Conservation (phyloP, 164 flowering plant species). For the Magnolia sinica region DNA sequence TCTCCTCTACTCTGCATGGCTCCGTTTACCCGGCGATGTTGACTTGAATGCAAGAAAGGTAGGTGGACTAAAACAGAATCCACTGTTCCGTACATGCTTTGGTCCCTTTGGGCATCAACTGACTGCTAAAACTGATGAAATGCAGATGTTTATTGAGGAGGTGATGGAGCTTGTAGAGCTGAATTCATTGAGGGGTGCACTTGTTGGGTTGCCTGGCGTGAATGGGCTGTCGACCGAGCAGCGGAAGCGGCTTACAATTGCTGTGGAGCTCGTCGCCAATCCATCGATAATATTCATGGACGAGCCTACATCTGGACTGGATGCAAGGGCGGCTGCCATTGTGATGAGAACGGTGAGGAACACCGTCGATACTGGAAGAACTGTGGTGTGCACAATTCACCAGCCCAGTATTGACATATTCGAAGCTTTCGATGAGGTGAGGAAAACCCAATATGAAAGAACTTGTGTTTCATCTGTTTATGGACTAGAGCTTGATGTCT, state of each 20-base stretch:
- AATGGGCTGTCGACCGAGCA: slow-evolving; percentile 54
- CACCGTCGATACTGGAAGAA: slow-evolving; percentile 53
- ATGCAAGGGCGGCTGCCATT: slow-evolving; percentile 58
- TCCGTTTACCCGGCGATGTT: not conserved
- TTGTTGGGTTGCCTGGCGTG: slow-evolving; percentile 45
- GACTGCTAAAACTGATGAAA: not conserved
- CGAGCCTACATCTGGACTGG: slow-evolving; percentile 58
- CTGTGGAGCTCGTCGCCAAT: slow-evolving; percentile 53
- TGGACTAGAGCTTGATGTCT: not conserved
- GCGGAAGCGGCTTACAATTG: slow-evolving; percentile 50
- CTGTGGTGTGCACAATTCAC: slow-evolving; percentile 62
- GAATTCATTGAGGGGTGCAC: slow-evolving; percentile 28
- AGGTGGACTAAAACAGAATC: not conserved
- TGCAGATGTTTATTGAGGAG: slow-evolving; percentile 46
- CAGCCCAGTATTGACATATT: slow-evolving; percentile 62
- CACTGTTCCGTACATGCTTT: not conserved
- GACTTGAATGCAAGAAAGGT: not conserved
- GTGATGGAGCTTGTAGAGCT: slow-evolving; percentile 56
- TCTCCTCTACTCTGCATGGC: not conserved
- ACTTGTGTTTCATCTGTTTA: not conserved
- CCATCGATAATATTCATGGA: slow-evolving; percentile 58
- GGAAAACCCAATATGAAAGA: not conserved
- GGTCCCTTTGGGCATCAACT: not conserved
- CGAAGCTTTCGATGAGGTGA: slow-evolving; percentile 57
- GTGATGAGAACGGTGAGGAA: slow-evolving; percentile 57